These are phyloP conservation scores for Corylus avellana DNA, from an alignment of 306 rosid species.

Conservation along the genomic window DNA sequence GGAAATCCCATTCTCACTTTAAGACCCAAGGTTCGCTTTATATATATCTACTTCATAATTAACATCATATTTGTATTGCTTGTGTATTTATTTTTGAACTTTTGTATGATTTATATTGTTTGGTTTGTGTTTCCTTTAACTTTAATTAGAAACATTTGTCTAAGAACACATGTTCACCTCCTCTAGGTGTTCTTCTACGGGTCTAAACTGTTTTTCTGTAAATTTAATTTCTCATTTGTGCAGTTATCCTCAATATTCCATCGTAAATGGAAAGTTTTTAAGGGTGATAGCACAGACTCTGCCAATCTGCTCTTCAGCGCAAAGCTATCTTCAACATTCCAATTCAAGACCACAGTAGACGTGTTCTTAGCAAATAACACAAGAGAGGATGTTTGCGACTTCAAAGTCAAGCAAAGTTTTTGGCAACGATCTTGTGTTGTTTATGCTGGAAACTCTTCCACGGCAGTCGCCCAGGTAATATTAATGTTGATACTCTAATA, in stretches of 20 bases:
- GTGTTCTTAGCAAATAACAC: constrained; percentile 62
- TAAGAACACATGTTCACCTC: too few species aligned
- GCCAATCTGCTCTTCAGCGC: constrained; percentile 38
- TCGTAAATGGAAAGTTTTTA: constrained; percentile 41
- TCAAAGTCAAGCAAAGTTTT: constrained; percentile 17
- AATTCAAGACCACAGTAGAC: constrained; percentile 48
- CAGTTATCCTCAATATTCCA: not conserved
- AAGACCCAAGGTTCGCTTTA: constrained; percentile 34
- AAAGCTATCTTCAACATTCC: constrained; percentile 45
- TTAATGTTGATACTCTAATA: not conserved
- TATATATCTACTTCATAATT: not conserved
- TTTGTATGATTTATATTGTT: too few species aligned
- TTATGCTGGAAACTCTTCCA: constrained; percentile 49
- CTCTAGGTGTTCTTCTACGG: too few species aligned
- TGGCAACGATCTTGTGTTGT: constrained; percentile 34
- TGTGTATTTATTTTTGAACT: too few species aligned
- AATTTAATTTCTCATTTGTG: too few species aligned
- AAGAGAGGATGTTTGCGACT: constrained; percentile 49
- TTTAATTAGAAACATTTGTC: too few species aligned
- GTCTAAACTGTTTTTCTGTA: too few species aligned
- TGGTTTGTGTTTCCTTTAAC: too few species aligned
- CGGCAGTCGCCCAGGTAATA: constrained; percentile 38
- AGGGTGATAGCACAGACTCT: constrained; percentile 32
- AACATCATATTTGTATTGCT: too few species aligned
- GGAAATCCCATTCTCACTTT: constrained; percentile 44